phyloP scores from a whole-genome alignment of 2,329 filamentous ascomycete genomes.

The Phaeomoniella chlamydospora region DNA sequence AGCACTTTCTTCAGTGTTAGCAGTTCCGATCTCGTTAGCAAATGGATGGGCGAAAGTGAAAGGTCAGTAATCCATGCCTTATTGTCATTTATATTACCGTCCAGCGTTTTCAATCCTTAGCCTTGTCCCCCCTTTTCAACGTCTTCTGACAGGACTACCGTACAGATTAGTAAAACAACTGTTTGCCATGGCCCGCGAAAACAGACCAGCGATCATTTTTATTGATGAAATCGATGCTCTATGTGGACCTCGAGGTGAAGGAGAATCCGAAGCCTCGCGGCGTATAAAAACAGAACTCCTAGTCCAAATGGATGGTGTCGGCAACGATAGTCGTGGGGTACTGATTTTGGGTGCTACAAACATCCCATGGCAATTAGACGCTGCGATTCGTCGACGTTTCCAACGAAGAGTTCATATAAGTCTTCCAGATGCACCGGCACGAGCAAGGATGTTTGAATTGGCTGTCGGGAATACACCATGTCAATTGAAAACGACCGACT shows the following conservation, averaged over 20 bases:
- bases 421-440: slow-evolving; percentile 70
- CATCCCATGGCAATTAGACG: slow-evolving; percentile 96
- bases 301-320: slow-evolving; percentile 98
- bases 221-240: slow-evolving; percentile 97
- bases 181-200: slow-evolving; percentile 95
- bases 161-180: slow-evolving; percentile 81
- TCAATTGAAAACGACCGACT: slow-evolving; percentile 64
- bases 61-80: slow-evolving; percentile 40
- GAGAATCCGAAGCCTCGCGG: slow-evolving; percentile 91
- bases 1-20: slow-evolving; percentile 98
- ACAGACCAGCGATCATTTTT: slow-evolving; percentile 96
- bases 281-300: slow-evolving; percentile 98
- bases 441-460: slow-evolving; percentile 91
- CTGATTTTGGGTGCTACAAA: slow-evolving; percentile 93
- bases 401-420: slow-evolving; percentile 93
- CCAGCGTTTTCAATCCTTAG: no score
- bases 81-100: neutral
- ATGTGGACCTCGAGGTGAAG: slow-evolving; percentile 82
- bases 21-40: slow-evolving; percentile 92
- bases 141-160: no score
- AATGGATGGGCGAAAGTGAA: slow-evolving; percentile 99
- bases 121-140: no score
- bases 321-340: slow-evolving; percentile 86
- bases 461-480: slow-evolving; percentile 89
- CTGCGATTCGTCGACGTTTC: slow-evolving; percentile 89